Conservation (phyloP, 768 basidiomycete genomes). For the Leucosporidium scottii region DNA sequence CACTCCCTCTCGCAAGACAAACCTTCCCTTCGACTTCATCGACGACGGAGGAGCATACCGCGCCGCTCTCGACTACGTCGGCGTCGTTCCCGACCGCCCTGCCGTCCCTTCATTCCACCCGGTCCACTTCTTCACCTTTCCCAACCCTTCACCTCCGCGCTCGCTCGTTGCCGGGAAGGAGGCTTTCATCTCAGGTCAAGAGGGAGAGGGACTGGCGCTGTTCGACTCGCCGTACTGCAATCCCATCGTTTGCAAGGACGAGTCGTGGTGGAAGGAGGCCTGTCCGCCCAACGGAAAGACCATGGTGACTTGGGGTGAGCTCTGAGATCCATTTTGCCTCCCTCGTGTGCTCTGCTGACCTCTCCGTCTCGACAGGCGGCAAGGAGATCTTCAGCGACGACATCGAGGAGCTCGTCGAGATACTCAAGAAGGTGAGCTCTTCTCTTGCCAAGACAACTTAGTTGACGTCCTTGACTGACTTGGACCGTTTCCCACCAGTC, state of each 20-base stretch:
- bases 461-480: no score
- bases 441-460: no score
- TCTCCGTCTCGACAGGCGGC: neutral
- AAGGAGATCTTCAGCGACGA: conserved; percentile 30
- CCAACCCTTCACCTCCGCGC: neutral
- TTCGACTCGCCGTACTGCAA: conserved; percentile 25
- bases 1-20: neutral
- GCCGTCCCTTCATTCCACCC: conserved; percentile 12
- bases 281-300: conserved; percentile 12
- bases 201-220: conserved; percentile 7
- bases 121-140: neutral
- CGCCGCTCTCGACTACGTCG: conserved; percentile 14
- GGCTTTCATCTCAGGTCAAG: neutral
- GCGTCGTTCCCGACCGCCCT: neutral
- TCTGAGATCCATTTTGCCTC: no score
- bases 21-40: conserved; percentile 19
- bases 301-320: conserved; percentile 21
- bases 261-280: conserved; percentile 20
- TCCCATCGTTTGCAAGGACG: conserved; percentile 16
- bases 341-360: no score
- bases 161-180: neutral
- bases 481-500: conserved; percentile 3
- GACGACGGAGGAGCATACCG: conserved; percentile 3
- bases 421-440: neutral
- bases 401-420: conserved; percentile 4